These are phyloP conservation scores for Gamarada debralockiae DNA, from an alignment of 495 filamentous ascomycete species.

Conservation along the genomic window DNA sequence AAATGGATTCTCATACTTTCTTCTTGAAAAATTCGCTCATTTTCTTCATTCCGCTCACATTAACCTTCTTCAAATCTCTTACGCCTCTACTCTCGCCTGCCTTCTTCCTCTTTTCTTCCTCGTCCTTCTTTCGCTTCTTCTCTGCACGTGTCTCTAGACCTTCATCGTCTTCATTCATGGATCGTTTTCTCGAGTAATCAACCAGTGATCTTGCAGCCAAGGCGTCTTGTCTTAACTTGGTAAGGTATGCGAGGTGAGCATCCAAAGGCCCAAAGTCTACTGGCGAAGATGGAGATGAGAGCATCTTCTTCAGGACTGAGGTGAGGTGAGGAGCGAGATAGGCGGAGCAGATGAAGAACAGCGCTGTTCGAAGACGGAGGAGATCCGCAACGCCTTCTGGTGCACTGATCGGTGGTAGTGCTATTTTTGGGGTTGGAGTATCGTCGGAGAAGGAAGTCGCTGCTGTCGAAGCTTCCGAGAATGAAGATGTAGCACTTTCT, in stretches of 20 bases:
- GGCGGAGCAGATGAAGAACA: conserved; percentile 70
- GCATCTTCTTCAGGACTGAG: conserved; percentile 39
- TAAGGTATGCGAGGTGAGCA: conserved; percentile 59
- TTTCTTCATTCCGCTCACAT: conserved; percentile 92
- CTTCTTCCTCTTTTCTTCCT: conserved; percentile 61
- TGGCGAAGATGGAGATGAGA: conserved; percentile 40
- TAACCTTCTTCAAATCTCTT: conserved; percentile 78
- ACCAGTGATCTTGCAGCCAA: conserved; percentile 57
- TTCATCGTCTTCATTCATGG: conserved; percentile 66
- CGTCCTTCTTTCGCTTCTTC: conserved; percentile 66
- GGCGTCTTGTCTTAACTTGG: conserved; percentile 63
- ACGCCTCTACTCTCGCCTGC: conserved; percentile 67
- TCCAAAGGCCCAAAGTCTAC: conserved; percentile 69
- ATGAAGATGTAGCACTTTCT: conserved; percentile 33
- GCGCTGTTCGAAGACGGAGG: conserved; percentile 68
- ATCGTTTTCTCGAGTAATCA: conserved; percentile 75
- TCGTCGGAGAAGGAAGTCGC: conserved; percentile 36
- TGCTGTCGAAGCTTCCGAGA: conserved; percentile 39
- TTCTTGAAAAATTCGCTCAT: conserved; percentile 92
- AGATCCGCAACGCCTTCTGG: conserved; percentile 52
- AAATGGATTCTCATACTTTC: conserved; percentile 31
- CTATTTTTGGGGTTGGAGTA: conserved; percentile 19
- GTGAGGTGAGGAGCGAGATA: conserved; percentile 60
- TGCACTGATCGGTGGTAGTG: conserved; percentile 42
- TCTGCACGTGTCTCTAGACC: conserved; percentile 69